phyloP scores from a whole-genome alignment of 345 rosid genomes.

The Sonneratia caseolaris region DNA sequence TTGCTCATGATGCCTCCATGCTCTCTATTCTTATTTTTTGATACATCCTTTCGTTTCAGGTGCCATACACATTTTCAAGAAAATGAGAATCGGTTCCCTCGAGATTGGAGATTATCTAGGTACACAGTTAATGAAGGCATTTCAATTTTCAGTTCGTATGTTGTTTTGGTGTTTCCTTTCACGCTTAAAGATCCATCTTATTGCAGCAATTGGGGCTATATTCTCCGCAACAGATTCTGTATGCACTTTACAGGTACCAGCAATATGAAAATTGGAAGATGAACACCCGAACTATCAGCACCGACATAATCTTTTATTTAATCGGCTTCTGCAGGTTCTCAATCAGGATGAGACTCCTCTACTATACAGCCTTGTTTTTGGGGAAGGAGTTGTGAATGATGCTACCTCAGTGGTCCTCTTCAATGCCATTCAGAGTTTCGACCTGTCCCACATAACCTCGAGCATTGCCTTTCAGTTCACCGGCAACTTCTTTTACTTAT shows the following conservation, averaged over 20 bases:
- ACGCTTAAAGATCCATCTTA: neutral
- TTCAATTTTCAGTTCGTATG: neutral
- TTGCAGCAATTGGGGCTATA: constrained; percentile 45
- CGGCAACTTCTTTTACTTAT: constrained; percentile 35
- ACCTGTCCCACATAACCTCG: constrained; percentile 28
- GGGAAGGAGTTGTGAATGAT: constrained; percentile 46
- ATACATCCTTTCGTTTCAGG: constrained; percentile 14
- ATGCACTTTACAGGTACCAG: constrained; percentile 38
- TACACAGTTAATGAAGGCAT: constrained; percentile 2
- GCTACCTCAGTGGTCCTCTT: constrained; percentile 46
- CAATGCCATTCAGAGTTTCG: constrained; percentile 37
- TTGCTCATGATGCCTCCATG: neutral
- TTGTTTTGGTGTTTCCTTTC: neutral
- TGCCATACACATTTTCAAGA: constrained; percentile 30
- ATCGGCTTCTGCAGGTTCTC: constrained; percentile 22
- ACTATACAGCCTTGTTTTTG: constrained; percentile 39
- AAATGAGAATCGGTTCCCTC: constrained; percentile 32
- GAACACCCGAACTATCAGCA: neutral
- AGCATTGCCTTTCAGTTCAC: constrained; percentile 24
- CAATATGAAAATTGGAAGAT: neutral
- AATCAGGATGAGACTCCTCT: constrained; percentile 45
- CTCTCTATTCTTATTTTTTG: neutral
- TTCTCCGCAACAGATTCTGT: constrained; percentile 49
- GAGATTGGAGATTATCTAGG: constrained; percentile 36
- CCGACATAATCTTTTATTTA: neutral